Evolutionary conservation across 805 yeast genomes (phyloP), one percentile per base, ranked within the genome.

Genomic region (Wickerhamiella cacticola): DNA sequence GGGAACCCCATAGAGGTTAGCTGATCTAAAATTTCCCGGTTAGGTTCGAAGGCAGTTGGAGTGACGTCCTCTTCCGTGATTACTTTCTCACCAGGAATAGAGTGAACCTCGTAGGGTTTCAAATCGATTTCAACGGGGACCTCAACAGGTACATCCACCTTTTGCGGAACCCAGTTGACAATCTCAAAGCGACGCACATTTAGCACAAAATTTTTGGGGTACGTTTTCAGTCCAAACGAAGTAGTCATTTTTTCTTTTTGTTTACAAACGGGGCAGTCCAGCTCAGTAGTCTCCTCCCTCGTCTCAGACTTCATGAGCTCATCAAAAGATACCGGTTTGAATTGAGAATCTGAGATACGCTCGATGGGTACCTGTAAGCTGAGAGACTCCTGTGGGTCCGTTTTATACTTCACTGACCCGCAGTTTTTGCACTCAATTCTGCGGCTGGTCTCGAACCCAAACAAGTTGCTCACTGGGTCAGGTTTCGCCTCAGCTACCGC

Each of bases 1-100:
- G 87, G 74, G 60, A 92, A 89, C n/a, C 98, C 98, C 96, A 88
- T 92, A 16, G 75, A 76, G 43, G 68, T 62, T 7, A 92, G 71
- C 50, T 71, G 69, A 6, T 69, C 63, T 53, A 86, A 53, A 2
- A 57, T 35, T 1, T 76, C 77, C 0, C 69, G 73, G 26, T 63
- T 66, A 51, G 86, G 72, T 2, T 52, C 57, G 56, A 82, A 83
- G 5, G 50, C 51, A 1, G 6, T 46, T 18, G 46, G 55, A 2
- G 40, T 49, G 1, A 49, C 58, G 12, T 36, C 16, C 1, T 49
- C 55, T 6, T 60, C 68, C 2, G 59, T 68, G 13, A 74, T 51
- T 1, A 69, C 52, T 3, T 56, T 58, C 41, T 75, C 80, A 2
- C 56, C 68, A 0, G 59, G 59, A 22, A 65, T 66, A 28, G 69